A percentile compares a stretch with the other conserved stretches of the same genome.
These are phyloP conservation scores for Neonectria hederae DNA, from an alignment of 2,329 filamentous ascomycete species.

Conservation along the genomic window DNA sequence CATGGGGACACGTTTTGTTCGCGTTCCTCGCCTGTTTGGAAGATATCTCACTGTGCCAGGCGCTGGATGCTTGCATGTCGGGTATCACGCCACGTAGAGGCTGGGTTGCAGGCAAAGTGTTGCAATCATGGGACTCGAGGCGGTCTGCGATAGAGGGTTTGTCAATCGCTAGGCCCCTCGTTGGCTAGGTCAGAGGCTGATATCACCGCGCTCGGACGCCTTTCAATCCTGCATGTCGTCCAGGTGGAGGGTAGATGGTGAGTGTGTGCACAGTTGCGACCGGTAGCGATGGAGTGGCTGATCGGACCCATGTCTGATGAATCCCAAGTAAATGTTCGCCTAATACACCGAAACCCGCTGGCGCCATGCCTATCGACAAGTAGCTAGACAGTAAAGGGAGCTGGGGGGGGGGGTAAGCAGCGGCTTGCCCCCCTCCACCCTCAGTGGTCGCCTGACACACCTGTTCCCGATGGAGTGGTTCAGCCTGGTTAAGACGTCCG, in stretches of 20 bases:
- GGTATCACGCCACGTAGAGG: constrained; percentile 13
- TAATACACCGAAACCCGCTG: constrained; percentile 15
- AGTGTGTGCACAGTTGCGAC: constrained; percentile 1
- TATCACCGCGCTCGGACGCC: constrained; percentile 11
- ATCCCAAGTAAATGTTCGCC: constrained; percentile 15
- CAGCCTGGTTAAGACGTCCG: constrained; percentile 33
- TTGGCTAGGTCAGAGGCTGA: constrained; percentile 7
- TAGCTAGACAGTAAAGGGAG: constrained; percentile 5
- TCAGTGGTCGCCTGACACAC: constrained; percentile 30
- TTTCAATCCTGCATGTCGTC: constrained; percentile 10
- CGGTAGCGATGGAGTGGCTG: constrained; percentile 6
- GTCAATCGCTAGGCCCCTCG: constrained; percentile 4
- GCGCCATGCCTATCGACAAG: constrained; percentile 5
- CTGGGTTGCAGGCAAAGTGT: not conserved
- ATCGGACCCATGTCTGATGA: constrained; percentile 11
- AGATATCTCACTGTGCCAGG: not conserved
- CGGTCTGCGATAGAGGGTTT: constrained; percentile 25
- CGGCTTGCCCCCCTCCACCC: constrained; percentile 10
- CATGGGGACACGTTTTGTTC: not conserved
- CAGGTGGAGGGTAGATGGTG: constrained; percentile 1
- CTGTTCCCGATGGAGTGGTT: constrained; percentile 40
- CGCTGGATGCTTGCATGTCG: not conserved
- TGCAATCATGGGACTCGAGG: constrained; percentile 14
- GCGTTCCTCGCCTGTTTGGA: not conserved
- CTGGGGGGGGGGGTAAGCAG: constrained; percentile 4